Conservation (phyloP, 305 asterid species). For the Fraxinus paxiana region DNA sequence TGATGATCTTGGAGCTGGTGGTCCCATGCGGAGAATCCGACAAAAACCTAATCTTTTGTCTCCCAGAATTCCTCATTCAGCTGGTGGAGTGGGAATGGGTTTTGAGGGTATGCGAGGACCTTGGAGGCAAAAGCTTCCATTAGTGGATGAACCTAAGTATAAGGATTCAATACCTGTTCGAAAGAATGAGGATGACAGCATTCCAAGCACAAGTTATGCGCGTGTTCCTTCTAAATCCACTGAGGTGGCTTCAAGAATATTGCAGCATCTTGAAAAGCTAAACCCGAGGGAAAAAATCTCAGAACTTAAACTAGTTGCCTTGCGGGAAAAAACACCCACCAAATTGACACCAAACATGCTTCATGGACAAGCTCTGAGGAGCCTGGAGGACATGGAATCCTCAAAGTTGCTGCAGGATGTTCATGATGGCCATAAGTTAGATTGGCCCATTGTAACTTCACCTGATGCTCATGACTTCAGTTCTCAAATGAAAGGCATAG, state of each 20-base stretch:
- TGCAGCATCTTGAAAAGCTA: constrained; percentile 69
- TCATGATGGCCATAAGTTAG: constrained; percentile 39
- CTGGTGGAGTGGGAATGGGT: constrained; percentile 37
- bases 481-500: constrained; percentile 30
- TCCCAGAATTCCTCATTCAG: constrained; percentile 31
- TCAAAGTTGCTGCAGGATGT: constrained; percentile 43
- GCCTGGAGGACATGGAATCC: constrained; percentile 56
- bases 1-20: constrained; percentile 70
- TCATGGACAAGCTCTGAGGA: constrained; percentile 56
- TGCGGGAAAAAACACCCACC: constrained; percentile 41
- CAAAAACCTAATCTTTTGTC: constrained; percentile 60
- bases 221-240: constrained; percentile 60
- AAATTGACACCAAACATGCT: constrained; percentile 54
- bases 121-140: constrained; percentile 37
- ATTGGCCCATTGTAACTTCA: constrained; percentile 27
- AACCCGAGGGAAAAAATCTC: constrained; percentile 60
- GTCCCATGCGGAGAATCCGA: constrained; percentile 74
- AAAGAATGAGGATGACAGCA: constrained; percentile 38
- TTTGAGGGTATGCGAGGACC: constrained; percentile 32
- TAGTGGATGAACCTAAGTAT: constrained; percentile 32
- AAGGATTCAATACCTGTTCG: constrained; percentile 30
- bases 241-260: constrained; percentile 72
- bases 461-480: constrained; percentile 32
- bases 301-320: constrained; percentile 46
- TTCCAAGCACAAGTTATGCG: constrained; percentile 49